phyloP scores from a whole-genome alignment of 805 yeast genomes.

The Crinitomyces ghanaensis region DNA sequence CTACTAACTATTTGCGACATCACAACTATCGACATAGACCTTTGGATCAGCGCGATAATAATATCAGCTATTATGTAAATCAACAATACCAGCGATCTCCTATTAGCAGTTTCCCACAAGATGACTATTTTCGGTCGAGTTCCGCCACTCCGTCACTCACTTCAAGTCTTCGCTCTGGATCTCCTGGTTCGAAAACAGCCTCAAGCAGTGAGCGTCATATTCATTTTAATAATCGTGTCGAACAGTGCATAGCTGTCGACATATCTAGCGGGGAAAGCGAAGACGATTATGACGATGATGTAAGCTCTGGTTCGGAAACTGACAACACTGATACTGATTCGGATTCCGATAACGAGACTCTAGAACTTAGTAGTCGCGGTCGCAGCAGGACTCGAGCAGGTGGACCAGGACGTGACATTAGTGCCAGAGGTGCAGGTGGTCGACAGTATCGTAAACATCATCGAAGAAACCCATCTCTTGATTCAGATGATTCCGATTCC shows the following conservation, averaged over 20 bases:
- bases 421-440: no score
- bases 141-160: no score
- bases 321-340: no score
- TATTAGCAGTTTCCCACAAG: neutral
- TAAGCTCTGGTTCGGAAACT: conserved; percentile 10
- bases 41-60: conserved; percentile 16
- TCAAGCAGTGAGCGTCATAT: conserved; percentile 60
- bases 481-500: conserved; percentile 28
- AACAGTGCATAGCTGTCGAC: conserved; percentile 79
- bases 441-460: no score
- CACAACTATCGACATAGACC: conserved; percentile 29
- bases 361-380: no score
- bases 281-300: conserved; percentile 8
- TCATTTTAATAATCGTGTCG: conserved; percentile 88
- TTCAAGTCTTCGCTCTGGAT: no score
- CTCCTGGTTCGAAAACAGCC: conserved; percentile 18
- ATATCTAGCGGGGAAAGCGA: conserved; percentile 17
- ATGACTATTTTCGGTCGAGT: conserved; percentile 1
- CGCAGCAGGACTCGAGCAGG: no score
- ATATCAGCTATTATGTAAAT: conserved; percentile 23
- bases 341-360: no score
- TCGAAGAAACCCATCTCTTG: no score
- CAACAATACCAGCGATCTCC: conserved; percentile 24
- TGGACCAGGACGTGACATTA: no score
- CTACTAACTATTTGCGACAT: conserved; percentile 25